phyloP scores from a whole-genome alignment of 192 early-diverging fungal genomes.

The Mortierella antarctica region DNA sequence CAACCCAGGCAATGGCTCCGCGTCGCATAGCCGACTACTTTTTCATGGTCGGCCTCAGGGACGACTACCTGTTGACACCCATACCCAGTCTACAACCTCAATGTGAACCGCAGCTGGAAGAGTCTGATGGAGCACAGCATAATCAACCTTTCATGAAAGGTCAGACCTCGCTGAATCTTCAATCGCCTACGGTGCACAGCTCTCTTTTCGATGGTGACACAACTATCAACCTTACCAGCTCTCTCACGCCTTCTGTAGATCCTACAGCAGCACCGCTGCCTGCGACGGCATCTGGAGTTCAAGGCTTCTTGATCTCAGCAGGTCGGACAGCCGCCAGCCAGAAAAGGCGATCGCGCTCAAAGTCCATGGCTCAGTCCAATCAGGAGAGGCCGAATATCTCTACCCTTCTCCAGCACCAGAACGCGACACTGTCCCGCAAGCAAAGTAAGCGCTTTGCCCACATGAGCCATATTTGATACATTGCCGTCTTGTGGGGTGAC shows the following conservation, averaged over 20 bases:
- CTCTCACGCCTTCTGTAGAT: background rate
- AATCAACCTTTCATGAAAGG: no score
- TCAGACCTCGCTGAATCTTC: no score
- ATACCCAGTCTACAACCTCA: background rate
- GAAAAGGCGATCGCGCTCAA: conserved; percentile 19
- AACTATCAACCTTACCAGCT: background rate
- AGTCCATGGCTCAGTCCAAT: conserved; percentile 26
- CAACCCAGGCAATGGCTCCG: conserved; percentile 14
- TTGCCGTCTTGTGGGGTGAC: no score
- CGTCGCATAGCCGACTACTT: conserved; percentile 53
- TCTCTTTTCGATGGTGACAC: conserved; percentile 30
- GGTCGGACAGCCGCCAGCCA: background rate
- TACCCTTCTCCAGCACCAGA: background rate
- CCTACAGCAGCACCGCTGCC: background rate
- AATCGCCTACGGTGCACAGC: conserved; percentile 2
- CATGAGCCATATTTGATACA: no score
- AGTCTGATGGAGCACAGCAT: no score
- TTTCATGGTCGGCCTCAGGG: conserved; percentile 46
- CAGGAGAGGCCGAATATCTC: background rate
- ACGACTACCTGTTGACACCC: conserved; percentile 12
- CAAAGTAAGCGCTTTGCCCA: background rate
- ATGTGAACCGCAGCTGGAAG: no score
- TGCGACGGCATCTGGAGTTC: background rate
- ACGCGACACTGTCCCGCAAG: background rate
- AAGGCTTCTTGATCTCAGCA: no score